These are phyloP conservation scores for Microsporum canis DNA, from an alignment of 2,329 filamentous ascomycete species.

Conservation along the genomic window DNA sequence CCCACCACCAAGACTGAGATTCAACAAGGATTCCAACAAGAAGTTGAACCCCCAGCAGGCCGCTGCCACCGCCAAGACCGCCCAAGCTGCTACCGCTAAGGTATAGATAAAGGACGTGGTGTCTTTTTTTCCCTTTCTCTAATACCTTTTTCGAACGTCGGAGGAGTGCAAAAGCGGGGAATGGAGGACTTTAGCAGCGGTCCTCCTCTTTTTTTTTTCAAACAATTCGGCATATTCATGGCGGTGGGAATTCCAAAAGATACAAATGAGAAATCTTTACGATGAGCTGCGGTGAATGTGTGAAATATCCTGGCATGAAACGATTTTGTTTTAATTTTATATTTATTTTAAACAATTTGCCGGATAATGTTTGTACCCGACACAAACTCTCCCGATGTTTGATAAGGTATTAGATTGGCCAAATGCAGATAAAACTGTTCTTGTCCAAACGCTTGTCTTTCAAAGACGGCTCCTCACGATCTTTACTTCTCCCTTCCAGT, in stretches of 20 bases:
- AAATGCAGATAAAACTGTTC: neutral
- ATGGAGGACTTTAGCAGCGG: neutral
- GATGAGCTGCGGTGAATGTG: slow-evolving; percentile 1
- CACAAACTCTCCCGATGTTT: neutral
- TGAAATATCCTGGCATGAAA: slow-evolving; percentile 3
- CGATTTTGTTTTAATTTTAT: slow-evolving; percentile 2
- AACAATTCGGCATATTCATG: neutral
- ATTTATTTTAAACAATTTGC: neutral
- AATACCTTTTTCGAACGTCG: slow-evolving; percentile 1
- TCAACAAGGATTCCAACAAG: slow-evolving; percentile 99
- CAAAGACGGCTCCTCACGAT: slow-evolving; percentile 38
- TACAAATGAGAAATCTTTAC: neutral
- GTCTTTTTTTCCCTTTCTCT: neutral
- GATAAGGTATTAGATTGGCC: slow-evolving; percentile 1
- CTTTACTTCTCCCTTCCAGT: slow-evolving; percentile 50
- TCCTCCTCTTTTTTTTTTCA: slow-evolving; percentile 2
- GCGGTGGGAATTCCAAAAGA: neutral
- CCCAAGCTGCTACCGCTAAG: slow-evolving; percentile 10
- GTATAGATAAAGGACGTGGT: slow-evolving; percentile 4
- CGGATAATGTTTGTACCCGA: neutral
- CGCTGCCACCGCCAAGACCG: slow-evolving; percentile 47
- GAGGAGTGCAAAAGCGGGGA: neutral
- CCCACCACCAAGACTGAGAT: slow-evolving; percentile 90
- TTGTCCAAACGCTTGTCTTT: neutral
- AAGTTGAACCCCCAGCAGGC: slow-evolving; percentile 86